Percentiles rank a stretch among this genome's conserved stretches.
Conservation (phyloP, 1,139 yeast genomes). For the Pichia sp. region DNA sequence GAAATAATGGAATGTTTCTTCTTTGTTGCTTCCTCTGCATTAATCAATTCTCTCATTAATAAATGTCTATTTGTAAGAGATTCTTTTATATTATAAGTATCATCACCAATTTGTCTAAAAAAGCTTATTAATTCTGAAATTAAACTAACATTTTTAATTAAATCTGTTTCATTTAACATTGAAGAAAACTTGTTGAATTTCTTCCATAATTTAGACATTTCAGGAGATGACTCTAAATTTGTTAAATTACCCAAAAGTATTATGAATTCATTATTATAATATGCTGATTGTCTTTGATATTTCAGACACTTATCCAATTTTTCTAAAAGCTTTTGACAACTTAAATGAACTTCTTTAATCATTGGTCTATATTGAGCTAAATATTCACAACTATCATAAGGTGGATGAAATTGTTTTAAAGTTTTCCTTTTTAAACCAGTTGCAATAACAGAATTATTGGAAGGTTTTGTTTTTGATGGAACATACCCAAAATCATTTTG, state of each 20-base stretch:
- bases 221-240: constrained; percentile 29
- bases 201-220: constrained; percentile 79
- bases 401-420: constrained; percentile 83
- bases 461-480: constrained; percentile 50
- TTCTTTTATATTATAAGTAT: constrained; percentile 84
- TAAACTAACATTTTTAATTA: constrained; percentile 67
- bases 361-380: constrained; percentile 81
- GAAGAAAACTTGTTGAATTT: constrained; percentile 65
- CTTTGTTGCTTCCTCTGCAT: constrained; percentile 70
- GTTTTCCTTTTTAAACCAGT: constrained; percentile 85
- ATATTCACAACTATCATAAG: constrained; percentile 78
- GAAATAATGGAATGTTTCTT: constrained; percentile 69
- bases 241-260: constrained; percentile 28
- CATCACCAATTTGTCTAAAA: constrained; percentile 55
- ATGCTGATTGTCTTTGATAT: constrained; percentile 24
- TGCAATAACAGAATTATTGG: constrained; percentile 43
- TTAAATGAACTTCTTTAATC: constrained; percentile 68
- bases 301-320: constrained; percentile 26
- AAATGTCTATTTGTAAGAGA: constrained; percentile 88
- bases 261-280: constrained; percentile 54
- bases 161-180: constrained; percentile 68
- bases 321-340: constrained; percentile 44
- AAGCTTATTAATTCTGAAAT: constrained; percentile 78
- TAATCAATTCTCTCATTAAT: constrained; percentile 78
- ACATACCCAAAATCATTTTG: constrained; percentile 65